These are phyloP conservation scores for Aegilops sharonensis DNA, from an alignment of 176 grass and related monocot species.

Conservation along the genomic window DNA sequence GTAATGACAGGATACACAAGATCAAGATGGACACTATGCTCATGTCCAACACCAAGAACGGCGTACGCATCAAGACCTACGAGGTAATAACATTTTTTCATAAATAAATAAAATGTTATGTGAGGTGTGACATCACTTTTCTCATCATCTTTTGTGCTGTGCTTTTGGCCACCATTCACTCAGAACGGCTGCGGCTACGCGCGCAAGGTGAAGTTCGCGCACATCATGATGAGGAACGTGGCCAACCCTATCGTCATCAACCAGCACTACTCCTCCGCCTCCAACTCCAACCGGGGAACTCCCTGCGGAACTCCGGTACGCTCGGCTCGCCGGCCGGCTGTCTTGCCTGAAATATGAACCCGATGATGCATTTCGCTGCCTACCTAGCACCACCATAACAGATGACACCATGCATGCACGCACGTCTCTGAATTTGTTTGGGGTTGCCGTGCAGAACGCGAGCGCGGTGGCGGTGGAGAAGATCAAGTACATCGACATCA, in stretches of 20 bases:
- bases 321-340: not conserved
- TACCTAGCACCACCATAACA: not conserved
- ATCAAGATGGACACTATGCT: constrained; percentile 51
- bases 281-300: constrained; percentile 12
- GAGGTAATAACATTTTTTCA: constrained; percentile 36
- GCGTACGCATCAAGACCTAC: constrained; percentile 57
- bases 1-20: constrained; percentile 43
- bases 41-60: constrained; percentile 56
- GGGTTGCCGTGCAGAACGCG: not conserved
- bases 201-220: constrained; percentile 51
- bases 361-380: not conserved
- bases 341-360: not conserved
- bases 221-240: constrained; percentile 63
- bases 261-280: constrained; percentile 17
- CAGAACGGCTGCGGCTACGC: constrained; percentile 52
- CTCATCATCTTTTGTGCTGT: not conserved
- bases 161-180: not conserved
- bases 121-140: not conserved
- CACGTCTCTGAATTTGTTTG: not conserved
- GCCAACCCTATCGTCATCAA: constrained; percentile 61
- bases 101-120: not conserved
- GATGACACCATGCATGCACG: not conserved
- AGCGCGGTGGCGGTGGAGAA: constrained; percentile 18
- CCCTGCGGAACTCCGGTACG: constrained; percentile 29
- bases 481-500: constrained; percentile 42